Base-by-base conservation (phyloP, 768 basidiomycete species). In the Tephrocybe sp. region DNA sequence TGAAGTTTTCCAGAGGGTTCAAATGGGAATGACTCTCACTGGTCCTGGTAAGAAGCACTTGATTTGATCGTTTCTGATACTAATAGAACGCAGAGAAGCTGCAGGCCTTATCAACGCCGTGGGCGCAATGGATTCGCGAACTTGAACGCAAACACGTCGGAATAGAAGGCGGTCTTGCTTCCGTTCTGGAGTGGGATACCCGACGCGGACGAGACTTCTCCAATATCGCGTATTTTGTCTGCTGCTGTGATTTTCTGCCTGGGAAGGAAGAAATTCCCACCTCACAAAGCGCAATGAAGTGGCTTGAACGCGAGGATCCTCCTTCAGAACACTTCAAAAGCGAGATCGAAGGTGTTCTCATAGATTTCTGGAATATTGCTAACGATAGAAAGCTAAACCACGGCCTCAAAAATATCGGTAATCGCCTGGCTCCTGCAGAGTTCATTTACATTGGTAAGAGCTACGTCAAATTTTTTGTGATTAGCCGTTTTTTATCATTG, bases 1-100 rank as follows among this genome's bases (percentile, higher is more conserved):
- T 41, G 90, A 92, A 45, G 84, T 92, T 18, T 90, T 89, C 60
- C 86, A 89, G 57, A 75, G 91, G 22, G 90, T 93, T 13, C 91
- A 93, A 57, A 65, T 92, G 32, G 90, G 90, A 46, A 82, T 89
- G 70, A 71, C 80, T 13, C 71, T 93, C 39, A 85, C 86, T 7
- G 77, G 83, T 18, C 86, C 89, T 62, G 87, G 89, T 86, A 58
- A 37, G 69, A 21, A 21, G 27, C n/a, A 19, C 31, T 28, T 27
- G 9, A 22, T 9, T 35, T 16, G 42, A 26, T 34, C 13, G 22
- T 46, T 16, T 43, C 39, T n/a, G n/a, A n/a, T n/a, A n/a, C 52
- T 31, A 34, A 43, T 9, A 31, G 8, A 34, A 42, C 9, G 11
- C 63, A 85, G 91, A 93, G 66, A 91, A 89, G 68, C 65, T 92